Percentiles rank a stretch among this genome's conserved stretches.
These are phyloP conservation scores for Boletus vinaceobasis DNA, from an alignment of 768 basidiomycete genomes.

Conservation along the genomic window DNA sequence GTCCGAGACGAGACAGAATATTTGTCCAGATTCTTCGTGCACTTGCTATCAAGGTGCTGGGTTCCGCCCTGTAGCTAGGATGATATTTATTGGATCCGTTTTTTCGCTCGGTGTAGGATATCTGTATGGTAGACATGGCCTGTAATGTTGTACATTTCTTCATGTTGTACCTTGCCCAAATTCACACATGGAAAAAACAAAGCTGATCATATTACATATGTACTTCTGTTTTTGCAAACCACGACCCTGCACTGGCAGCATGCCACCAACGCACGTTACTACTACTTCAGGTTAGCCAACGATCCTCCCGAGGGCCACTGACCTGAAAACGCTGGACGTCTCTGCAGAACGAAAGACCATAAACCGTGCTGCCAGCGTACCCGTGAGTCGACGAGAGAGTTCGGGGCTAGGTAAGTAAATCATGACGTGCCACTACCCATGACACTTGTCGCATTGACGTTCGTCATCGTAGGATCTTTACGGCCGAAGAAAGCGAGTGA, in stretches of 20 bases:
- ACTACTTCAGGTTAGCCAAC: slow-evolving; percentile 17
- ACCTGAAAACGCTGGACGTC: slow-evolving; percentile 1
- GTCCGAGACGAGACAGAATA: not conserved
- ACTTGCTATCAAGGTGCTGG: slow-evolving; percentile 79
- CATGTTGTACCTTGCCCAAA: not conserved
- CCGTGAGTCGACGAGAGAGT: slow-evolving; percentile 10
- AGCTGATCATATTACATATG: not conserved
- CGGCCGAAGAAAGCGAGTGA: slow-evolving; percentile 16
- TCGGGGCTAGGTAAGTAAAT: slow-evolving; percentile 18
- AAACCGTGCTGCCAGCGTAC: slow-evolving; percentile 16
- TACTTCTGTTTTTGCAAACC: not conserved
- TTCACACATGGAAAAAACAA: slow-evolving; percentile 2
- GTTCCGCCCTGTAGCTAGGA: slow-evolving; percentile 45
- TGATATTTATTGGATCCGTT: not conserved
- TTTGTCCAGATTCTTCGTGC: slow-evolving; percentile 67
- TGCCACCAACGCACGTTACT: slow-evolving; percentile 8
- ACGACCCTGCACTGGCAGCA: not conserved
- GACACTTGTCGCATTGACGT: slow-evolving; percentile 8
- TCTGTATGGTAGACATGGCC: no score
- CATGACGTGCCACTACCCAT: not conserved
- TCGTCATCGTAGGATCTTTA: slow-evolving; percentile 10
- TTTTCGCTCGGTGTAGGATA: slow-evolving; percentile 4
- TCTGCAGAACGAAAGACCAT: slow-evolving; percentile 12
- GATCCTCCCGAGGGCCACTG: not conserved
- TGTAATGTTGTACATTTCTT: not conserved